Percentiles rank a stretch among this genome's conserved stretches.
phyloP scores from a whole-genome alignment of 2,329 filamentous ascomycete genomes.

The Amauroascus niger region DNA sequence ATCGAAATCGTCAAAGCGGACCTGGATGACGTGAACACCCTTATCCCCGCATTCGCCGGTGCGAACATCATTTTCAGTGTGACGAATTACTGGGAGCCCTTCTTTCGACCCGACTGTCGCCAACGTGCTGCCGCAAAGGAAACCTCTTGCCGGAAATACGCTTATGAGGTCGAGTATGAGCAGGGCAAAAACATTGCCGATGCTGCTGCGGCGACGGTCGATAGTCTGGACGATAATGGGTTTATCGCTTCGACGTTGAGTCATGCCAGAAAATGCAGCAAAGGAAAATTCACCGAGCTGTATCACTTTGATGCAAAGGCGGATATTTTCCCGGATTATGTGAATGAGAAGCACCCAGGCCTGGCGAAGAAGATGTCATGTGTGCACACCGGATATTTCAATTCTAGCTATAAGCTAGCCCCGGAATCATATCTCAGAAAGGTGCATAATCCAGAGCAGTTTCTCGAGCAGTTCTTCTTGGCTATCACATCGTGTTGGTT shows the following conservation, averaged over 20 bases:
- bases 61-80: conserved; percentile 44
- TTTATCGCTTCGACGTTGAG: conserved; percentile 47
- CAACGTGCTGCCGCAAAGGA: conserved; percentile 32
- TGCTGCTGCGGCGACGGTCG: conserved; percentile 30
- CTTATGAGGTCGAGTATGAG: conserved; percentile 29
- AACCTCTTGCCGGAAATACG: conserved; percentile 35
- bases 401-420: conserved; percentile 41
- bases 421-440: conserved; percentile 41
- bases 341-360: conserved; percentile 35
- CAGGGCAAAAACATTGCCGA: conserved; percentile 35
- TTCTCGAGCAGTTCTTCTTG: background rate
- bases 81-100: conserved; percentile 39
- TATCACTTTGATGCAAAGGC: conserved; percentile 45
- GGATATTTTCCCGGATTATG: conserved; percentile 39
- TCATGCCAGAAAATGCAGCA: conserved; percentile 40
- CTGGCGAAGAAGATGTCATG: conserved; percentile 43
- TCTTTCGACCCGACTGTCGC: conserved; percentile 37
- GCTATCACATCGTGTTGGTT: too few species aligned
- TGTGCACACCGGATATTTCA: conserved; percentile 45
- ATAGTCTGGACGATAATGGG: conserved; percentile 39
- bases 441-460: conserved; percentile 24
- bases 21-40: conserved; percentile 31
- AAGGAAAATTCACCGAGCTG: conserved; percentile 39
- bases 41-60: conserved; percentile 33
- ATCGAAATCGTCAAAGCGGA: conserved; percentile 22